Base-by-base conservation (phyloP, 164 flowering plant genomes). In the Pachysandra terminalis region DNA sequence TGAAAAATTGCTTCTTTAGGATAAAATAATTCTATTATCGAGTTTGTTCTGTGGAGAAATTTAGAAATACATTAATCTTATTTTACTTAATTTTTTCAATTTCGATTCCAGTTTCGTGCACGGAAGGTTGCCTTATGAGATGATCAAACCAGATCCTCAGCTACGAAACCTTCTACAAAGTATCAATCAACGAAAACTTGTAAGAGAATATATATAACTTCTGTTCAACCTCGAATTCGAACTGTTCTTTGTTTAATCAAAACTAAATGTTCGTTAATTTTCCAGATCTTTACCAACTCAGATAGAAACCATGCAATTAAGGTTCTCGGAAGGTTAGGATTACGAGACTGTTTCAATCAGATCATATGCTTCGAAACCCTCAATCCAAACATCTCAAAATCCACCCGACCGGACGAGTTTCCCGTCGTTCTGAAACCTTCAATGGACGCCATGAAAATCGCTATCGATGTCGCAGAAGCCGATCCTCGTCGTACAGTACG, bases 311-410 rank as follows among this genome's bases (percentile, higher is more conserved):
- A 94, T 64, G 95, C 97, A 22, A 68, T 61, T 0, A 85, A 79
- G 74, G 86, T 64, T 52, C 68, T 94, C 49, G 74, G 79, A 28
- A 83, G 88, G 37, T 77, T 94, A 19, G 94, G 88, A 61, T 45
- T 94, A 26, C 75, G 66, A 17, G 96, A 86, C 28, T 91, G 98
- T 65, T 91, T 91, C 73, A 95, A 91, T 9, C 81, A 85, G 24
- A 83, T 91, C 66, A 87, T 94, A 37, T 91, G 95, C 70, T 94
- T 94, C 78, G 98, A 94, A 76, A 88, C 98, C 0, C 78, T 94
- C 68, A 94, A 94, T 49, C 98, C 95, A 5, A 79, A 88, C 61
- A 76, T 91, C 4, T 61, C 83, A 0, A 86, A 69, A 51, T 78
- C 90, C 8, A 72, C 64, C 15, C 78, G 84, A 5, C 87, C 88